A percentile compares a stretch with the other conserved stretches of the same genome.
These are phyloP conservation scores for Yamadazyma songkhlaensis DNA, from an alignment of 1,139 yeast genomes.

Conservation along the genomic window DNA sequence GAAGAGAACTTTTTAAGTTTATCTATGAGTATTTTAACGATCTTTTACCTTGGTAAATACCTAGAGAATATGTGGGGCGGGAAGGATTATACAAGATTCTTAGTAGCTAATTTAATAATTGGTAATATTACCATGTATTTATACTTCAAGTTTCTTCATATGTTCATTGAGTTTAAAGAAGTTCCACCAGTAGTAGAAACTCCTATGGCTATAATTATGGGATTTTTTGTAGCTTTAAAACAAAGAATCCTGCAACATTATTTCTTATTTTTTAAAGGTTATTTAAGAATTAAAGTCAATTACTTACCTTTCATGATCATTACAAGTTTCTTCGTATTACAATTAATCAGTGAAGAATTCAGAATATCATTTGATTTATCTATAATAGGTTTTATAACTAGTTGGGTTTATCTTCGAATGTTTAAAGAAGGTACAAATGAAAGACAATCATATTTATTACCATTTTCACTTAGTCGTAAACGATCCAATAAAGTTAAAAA, in stretches of 20 bases:
- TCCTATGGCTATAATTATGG: slow-evolving; percentile 39
- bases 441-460: slow-evolving; percentile 40
- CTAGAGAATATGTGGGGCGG: slow-evolving; percentile 40
- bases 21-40: slow-evolving; percentile 21
- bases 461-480: slow-evolving; percentile 26
- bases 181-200: slow-evolving; percentile 40
- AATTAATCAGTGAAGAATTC: slow-evolving; percentile 28
- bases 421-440: slow-evolving; percentile 43
- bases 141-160: slow-evolving; percentile 31
- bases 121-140: slow-evolving; percentile 35
- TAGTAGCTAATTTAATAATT: slow-evolving; percentile 20
- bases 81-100: slow-evolving; percentile 29
- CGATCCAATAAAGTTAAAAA: slow-evolving; percentile 19
- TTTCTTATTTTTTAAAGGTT: slow-evolving; percentile 38
- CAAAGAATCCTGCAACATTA: slow-evolving; percentile 46
- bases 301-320: slow-evolving; percentile 35
- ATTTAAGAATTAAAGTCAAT: slow-evolving; percentile 36
- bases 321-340: slow-evolving; percentile 16
- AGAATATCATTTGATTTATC: slow-evolving; percentile 25
- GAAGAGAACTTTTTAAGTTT: slow-evolving; percentile 34
- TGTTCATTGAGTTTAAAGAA: slow-evolving; percentile 22
- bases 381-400: slow-evolving; percentile 29
- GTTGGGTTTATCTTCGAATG: slow-evolving; percentile 43
- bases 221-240: slow-evolving; percentile 41
- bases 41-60: slow-evolving; percentile 37